Evolutionary conservation across 2,329 filamentous ascomycete species (phyloP).

Genomic region (Basipetospora chlamydospora): DNA sequence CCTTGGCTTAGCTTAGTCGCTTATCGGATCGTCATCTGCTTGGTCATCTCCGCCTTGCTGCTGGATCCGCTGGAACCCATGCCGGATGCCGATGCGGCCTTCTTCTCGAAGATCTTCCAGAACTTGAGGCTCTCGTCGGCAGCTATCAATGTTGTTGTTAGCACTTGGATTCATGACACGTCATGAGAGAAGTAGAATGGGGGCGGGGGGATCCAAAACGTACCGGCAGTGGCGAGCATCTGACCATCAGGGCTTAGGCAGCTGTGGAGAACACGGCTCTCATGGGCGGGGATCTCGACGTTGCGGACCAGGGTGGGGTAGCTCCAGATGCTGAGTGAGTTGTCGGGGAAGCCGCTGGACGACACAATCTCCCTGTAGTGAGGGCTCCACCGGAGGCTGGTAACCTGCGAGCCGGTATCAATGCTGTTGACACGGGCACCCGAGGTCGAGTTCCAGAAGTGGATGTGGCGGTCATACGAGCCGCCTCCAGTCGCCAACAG

Average conservation of each 20-base stretch:
- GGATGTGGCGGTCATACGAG: constrained; percentile 93
- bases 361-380: constrained; percentile 97
- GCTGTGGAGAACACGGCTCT: constrained; percentile 92
- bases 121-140: constrained; percentile 98
- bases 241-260: constrained; percentile 94
- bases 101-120: constrained; percentile 99
- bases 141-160: constrained; percentile 28
- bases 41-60: constrained; percentile 71
- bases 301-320: constrained; percentile 96
- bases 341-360: constrained; percentile 97
- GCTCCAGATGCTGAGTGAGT: constrained; percentile 97
- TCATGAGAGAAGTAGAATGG: no score
- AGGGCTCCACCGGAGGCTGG: constrained; percentile 88
- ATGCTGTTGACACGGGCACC: constrained; percentile 98
- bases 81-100: constrained; percentile 58
- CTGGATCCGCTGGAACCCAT: constrained; percentile 52
- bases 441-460: constrained; percentile 99
- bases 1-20: constrained; percentile 2
- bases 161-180: not conserved
- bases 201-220: constrained; percentile 16
- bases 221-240: constrained; percentile 86
- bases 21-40: constrained; percentile 91
- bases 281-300: constrained; percentile 93
- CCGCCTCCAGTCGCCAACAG: constrained; percentile 91
- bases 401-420: constrained; percentile 95